Evolutionary conservation across 176 grass and related monocot genomes (phyloP).

Genomic region (Cymbopogon citratus): DNA sequence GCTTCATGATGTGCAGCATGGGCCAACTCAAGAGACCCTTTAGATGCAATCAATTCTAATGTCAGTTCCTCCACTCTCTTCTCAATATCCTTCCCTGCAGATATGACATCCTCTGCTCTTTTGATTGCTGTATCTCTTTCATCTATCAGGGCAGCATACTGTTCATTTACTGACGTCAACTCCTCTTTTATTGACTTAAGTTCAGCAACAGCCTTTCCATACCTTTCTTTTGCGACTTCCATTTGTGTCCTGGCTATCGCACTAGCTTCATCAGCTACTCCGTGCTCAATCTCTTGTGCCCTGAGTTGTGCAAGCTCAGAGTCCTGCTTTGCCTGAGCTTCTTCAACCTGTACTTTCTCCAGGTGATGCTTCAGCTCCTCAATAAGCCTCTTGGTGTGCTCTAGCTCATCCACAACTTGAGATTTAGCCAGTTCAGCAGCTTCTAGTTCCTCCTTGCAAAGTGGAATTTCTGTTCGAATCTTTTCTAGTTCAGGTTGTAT

Average conservation of each 20-base stretch:
- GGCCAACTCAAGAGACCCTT: conserved; percentile 79
- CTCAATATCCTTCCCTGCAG: conserved; percentile 54
- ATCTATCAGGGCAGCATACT: conserved; percentile 46
- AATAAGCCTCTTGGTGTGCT: conserved; percentile 53
- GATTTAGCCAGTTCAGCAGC: conserved; percentile 61
- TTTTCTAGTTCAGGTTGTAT: conserved; percentile 74
- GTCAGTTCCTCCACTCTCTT: conserved; percentile 67
- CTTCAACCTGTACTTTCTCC: conserved; percentile 80
- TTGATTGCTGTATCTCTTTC: conserved; percentile 62
- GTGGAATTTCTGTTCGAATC: conserved; percentile 60
- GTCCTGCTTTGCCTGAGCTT: conserved; percentile 82
- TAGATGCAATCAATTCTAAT: conserved; percentile 59
- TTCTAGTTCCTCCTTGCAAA: conserved; percentile 58
- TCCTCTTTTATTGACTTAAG: conserved; percentile 47
- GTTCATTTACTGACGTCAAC: conserved; percentile 40
- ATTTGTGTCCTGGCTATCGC: conserved; percentile 58
- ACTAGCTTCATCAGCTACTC: conserved; percentile 74
- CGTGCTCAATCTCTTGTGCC: conserved; percentile 69
- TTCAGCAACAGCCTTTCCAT: conserved; percentile 61
- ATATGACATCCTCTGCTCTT: conserved; percentile 57
- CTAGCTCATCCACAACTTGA: conserved; percentile 48
- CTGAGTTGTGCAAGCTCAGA: conserved; percentile 73
- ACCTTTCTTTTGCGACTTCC: conserved; percentile 57
- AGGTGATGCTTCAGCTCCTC: conserved; percentile 83
- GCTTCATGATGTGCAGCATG: conserved; percentile 84